Base-by-base conservation (phyloP, 768 basidiomycete genomes). In the Podaxis mareebaensis region DNA sequence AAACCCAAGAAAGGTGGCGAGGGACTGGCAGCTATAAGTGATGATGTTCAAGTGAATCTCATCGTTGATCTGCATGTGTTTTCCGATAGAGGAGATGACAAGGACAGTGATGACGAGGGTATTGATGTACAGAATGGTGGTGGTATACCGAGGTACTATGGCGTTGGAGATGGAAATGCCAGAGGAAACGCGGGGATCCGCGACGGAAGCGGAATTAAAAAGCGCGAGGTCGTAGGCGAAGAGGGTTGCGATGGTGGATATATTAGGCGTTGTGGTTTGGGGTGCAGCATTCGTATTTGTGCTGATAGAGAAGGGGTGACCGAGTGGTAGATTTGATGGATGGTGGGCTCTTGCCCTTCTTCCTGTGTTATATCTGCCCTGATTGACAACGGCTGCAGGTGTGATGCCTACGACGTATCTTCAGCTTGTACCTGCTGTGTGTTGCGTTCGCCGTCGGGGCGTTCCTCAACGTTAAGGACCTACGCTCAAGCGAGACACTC, bases 1-100 rank as follows among this genome's bases (percentile, higher is more conserved):
- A 76, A 77, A 48, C 75, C 76, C 20, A 78, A 77, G 68, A 79
- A 79, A 65, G 76, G 73, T 39, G 75, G 76, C 36, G 74, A 73
- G 46, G 76, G 75, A n/a, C 75, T 73, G 67, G 56, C 56, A 28
- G 28, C 0, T 28, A 6, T 4, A 28, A 4, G 28, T 12, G 73
- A 67, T 38, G 79, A 83, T 68, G 84, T 91, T 1, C 89, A 91
- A 64, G 87, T 90, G 56, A 91, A 91, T 72, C 76, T 90, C 51
- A 90, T 90, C 64, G 86, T 90, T 30, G 87, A 90, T 67, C 89
- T 88, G 7, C 77, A 77, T 6, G 82, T 83, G 63, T 87, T 91
- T 44, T 46, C 42, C 64, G 77, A 76, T 36, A 56, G 69, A 58
- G 71, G 70, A 17, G 75, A 74, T 12, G 74, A 77, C 0, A 79